Percentiles rank a stretch among this genome's conserved stretches.
Evolutionary conservation across 1,284 basidiomycete genomes (phyloP).

Genomic region (Apiotrichum gracile): DNA sequence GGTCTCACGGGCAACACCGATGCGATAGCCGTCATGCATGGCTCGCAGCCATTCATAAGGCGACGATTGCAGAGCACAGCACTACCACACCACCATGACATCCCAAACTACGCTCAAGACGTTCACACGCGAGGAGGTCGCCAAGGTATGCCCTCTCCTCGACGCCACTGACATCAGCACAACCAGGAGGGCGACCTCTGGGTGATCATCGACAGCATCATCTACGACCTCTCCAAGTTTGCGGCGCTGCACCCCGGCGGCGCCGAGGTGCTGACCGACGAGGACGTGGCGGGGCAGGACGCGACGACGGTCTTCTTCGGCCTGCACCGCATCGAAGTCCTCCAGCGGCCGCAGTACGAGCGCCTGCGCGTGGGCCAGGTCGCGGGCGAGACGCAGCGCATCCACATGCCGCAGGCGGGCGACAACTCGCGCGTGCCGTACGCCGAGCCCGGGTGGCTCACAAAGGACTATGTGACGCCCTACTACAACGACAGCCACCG

Average conservation of each 20-base stretch:
- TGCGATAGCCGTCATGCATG: no score
- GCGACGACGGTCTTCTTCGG: constrained; percentile 80
- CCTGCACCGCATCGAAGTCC: constrained; percentile 75
- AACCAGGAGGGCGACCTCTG: constrained; percentile 71
- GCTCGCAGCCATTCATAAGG: no score
- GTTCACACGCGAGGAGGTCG: constrained; percentile 47
- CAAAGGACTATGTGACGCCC: constrained; percentile 67
- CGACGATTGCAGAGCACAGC: no score
- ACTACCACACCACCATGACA: no score
- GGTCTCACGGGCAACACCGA: no score
- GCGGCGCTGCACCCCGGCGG: constrained; percentile 77
- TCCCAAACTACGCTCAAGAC: no score
- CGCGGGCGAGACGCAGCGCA: constrained; percentile 57
- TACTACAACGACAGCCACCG: constrained; percentile 68
- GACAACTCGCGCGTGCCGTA: constrained; percentile 63
- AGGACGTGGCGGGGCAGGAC: constrained; percentile 63
- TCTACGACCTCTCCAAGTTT: constrained; percentile 75
- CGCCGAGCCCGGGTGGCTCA: constrained; percentile 80
- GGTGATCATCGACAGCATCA: constrained; percentile 74
- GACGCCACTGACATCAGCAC: constrained; percentile 57
- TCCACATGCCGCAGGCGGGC: constrained; percentile 56
- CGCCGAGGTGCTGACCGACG: constrained; percentile 62
- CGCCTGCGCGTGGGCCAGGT: constrained; percentile 67
- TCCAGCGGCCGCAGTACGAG: constrained; percentile 64
- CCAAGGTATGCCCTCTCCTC: no score